A percentile compares a stretch with the other conserved stretches of the same genome.
Conservation (phyloP, 495 filamentous ascomycete species). For the Alectoria sarmentosa region DNA sequence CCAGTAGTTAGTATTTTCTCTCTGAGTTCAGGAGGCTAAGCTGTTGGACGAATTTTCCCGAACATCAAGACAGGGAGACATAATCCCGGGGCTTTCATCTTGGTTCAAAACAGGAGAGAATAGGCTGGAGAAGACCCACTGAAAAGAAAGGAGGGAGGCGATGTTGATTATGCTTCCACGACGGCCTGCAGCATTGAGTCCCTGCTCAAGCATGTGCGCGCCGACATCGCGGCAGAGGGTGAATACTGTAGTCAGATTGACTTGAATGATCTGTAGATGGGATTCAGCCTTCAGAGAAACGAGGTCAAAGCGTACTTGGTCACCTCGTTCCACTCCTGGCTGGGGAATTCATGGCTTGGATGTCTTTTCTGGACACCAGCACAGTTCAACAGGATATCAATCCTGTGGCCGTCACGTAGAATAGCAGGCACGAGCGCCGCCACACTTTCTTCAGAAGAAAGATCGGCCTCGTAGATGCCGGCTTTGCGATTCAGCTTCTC, state of each 20-base stretch:
- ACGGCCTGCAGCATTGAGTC: constrained; percentile 46
- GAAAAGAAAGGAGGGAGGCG: constrained; percentile 77
- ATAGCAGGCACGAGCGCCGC: constrained; percentile 53
- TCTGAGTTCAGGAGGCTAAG: neutral
- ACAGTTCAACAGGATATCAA: constrained; percentile 73
- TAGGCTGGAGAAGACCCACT: constrained; percentile 29
- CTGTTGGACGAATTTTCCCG: neutral
- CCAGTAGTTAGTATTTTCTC: constrained; percentile 1
- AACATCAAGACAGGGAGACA: too few relatives aligned
- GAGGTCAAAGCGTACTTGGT: constrained; percentile 12
- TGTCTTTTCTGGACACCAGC: constrained; percentile 81
- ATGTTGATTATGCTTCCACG: constrained; percentile 81
- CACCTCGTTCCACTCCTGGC: constrained; percentile 72
- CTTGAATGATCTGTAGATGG: constrained; percentile 58
- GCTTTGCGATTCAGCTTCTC: constrained; percentile 59
- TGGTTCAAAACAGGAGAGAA: neutral
- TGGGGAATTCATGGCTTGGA: constrained; percentile 69
- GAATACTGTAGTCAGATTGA: constrained; percentile 81
- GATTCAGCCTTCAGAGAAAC: neutral
- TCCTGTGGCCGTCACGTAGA: constrained; percentile 49
- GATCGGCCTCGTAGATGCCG: constrained; percentile 63
- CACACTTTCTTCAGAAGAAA: constrained; percentile 55
- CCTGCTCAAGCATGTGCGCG: constrained; percentile 66
- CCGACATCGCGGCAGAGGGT: constrained; percentile 76
- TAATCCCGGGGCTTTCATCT: neutral